Conservation (phyloP, 2,329 filamentous ascomycete species). For the Colletotrichum sp. region DNA sequence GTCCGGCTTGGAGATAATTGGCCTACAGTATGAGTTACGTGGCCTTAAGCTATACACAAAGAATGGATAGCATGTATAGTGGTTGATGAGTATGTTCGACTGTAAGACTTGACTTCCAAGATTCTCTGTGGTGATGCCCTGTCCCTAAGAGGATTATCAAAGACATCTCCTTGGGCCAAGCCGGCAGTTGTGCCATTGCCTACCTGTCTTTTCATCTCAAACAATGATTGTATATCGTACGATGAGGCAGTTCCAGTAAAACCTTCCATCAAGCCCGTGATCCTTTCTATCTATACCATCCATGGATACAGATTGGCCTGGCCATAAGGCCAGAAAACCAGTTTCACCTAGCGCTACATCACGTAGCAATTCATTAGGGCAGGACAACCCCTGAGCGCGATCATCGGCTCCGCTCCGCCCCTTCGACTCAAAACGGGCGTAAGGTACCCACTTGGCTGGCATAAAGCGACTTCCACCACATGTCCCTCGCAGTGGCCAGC, state of each 20-base stretch:
- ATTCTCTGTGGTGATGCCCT: neutral
- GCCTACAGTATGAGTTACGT: neutral
- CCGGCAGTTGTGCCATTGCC: rapidly evolving
- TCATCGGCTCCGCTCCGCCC: neutral
- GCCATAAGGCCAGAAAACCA: neutral
- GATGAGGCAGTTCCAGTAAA: neutral
- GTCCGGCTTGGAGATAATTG: neutral
- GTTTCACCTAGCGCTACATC: neutral
- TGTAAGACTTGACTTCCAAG: neutral
- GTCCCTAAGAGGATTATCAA: neutral
- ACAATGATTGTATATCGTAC: neutral
- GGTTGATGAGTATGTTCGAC: neutral
- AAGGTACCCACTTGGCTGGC: neutral
- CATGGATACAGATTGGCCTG: neutral
- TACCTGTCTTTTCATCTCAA: neutral
- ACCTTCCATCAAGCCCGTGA: neutral
- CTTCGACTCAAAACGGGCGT: neutral
- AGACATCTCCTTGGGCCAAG: neutral
- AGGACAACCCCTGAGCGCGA: neutral
- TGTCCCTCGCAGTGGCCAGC: neutral
- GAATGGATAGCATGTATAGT: neutral
- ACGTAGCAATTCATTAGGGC: neutral
- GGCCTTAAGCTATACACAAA: neutral
- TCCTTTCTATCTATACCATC: neutral
- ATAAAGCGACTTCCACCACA: neutral